phyloP scores from a whole-genome alignment of 1,284 basidiomycete species.

The Boletus sp. region DNA sequence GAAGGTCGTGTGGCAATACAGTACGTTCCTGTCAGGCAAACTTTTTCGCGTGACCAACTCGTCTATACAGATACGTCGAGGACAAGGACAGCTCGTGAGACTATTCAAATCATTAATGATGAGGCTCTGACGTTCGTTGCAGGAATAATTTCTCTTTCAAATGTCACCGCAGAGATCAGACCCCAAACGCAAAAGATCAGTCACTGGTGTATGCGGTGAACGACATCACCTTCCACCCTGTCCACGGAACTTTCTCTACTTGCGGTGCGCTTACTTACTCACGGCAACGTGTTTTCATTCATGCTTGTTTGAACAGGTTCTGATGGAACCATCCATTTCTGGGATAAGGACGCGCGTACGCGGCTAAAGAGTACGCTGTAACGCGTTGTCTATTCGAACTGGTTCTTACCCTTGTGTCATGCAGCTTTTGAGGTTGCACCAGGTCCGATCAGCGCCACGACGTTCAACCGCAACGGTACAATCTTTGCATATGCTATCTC shows the following conservation, averaged over 20 bases:
- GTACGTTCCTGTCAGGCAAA: conserved; percentile 43
- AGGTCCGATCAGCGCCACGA: conserved; percentile 66
- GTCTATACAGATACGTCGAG: conserved; percentile 63
- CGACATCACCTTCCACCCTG: conserved; percentile 86
- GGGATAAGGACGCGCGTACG: conserved; percentile 89
- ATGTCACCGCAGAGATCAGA: conserved; percentile 82
- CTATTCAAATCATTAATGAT: background rate
- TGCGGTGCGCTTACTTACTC: conserved; percentile 58
- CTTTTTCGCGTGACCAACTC: conserved; percentile 2
- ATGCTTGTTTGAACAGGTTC: conserved; percentile 44
- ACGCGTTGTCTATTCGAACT: background rate
- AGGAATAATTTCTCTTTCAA: conserved; percentile 95
- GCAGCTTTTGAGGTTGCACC: conserved; percentile 50
- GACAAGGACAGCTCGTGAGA: conserved; percentile 68
- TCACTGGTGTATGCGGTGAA: conserved; percentile 90
- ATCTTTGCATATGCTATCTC: conserved; percentile 88
- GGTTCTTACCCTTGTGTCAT: conserved; percentile 6
- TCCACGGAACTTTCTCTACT: conserved; percentile 92
- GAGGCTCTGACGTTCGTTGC: conserved; percentile 15
- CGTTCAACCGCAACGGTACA: conserved; percentile 83
- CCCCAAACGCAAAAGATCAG: conserved; percentile 64
- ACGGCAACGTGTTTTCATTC: conserved; percentile 21
- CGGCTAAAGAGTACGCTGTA: conserved; percentile 75
- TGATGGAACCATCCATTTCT: conserved; percentile 80
- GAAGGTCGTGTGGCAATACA: conserved; percentile 97